These are phyloP conservation scores for Cucumis hystrix DNA, from an alignment of 306 rosid species.

Conservation along the genomic window DNA sequence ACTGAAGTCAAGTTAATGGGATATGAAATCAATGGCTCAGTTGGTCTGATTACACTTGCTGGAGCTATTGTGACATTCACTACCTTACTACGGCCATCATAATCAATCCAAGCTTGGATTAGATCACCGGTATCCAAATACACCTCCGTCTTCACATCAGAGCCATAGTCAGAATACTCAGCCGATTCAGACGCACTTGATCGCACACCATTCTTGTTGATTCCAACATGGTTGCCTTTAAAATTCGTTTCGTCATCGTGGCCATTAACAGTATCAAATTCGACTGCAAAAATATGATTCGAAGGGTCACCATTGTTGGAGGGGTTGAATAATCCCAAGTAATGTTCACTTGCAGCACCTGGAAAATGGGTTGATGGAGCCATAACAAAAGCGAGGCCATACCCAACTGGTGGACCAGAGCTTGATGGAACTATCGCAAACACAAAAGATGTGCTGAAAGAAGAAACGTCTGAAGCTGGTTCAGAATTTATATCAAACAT, in stretches of 20 bases:
- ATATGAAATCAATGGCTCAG: conserved; percentile 15
- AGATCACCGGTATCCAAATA: conserved; percentile 27
- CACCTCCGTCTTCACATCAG: conserved; percentile 15
- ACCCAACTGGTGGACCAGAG: conserved; percentile 28
- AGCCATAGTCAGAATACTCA: conserved; percentile 8
- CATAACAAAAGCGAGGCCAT: conserved; percentile 53
- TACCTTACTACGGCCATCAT: conserved; percentile 15
- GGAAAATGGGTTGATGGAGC: conserved; percentile 35
- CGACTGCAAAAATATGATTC: conserved; percentile 46
- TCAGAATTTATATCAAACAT: conserved; percentile 12
- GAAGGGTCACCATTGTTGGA: not conserved
- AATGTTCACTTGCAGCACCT: conserved; percentile 24
- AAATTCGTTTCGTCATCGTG: not conserved
- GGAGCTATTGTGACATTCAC: conserved; percentile 48
- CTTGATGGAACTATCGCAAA: conserved; percentile 36
- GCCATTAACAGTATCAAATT: conserved; percentile 60
- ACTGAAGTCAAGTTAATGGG: not conserved
- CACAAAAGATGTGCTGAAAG: conserved; percentile 54
- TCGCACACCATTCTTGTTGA: conserved; percentile 28
- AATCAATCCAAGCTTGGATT: conserved; percentile 58
- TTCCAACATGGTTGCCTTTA: conserved; percentile 52
- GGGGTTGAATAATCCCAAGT: conserved; percentile 41
- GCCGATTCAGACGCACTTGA: not conserved
- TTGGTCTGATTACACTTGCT: conserved; percentile 7
- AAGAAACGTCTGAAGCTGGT: conserved; percentile 7